Base-by-base conservation (phyloP, 2,329 filamentous ascomycete genomes). In the Cladosporium colombiae region DNA sequence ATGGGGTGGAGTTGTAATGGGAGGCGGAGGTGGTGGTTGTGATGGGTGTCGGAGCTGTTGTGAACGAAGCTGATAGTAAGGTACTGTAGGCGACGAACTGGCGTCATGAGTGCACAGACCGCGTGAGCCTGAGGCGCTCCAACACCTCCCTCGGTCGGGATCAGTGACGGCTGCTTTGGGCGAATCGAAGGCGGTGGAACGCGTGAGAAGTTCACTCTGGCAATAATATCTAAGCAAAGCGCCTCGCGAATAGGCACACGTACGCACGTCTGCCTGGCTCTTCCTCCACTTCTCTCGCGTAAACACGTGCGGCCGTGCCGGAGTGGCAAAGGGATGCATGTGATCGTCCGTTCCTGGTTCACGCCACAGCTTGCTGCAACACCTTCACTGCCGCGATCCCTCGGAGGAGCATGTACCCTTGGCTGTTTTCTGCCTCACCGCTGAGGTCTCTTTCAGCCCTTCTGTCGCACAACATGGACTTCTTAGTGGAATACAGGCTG, bases 161-260 rank as follows among this genome's bases (percentile, higher is more conserved):
- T n/a, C 52, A 55, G 52, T 55, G 52, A 33, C 52, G 52, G 52
- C 18, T 55, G 8, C 55, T 37, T 25, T 33, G 55, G 14, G 27
- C 33, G 31, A 35, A 37, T 62, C 44, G 59, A 62, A 62, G 18
- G 18, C 40, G 29, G 59, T 62, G 46, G 59, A 62, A 62, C 5
- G 46, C 18, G n/a, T 46, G 31, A 27, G 59, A 62, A 62, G 25
- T 10, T 35, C 29, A 53, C n/a, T 62, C 21, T 40, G 14, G 29
- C 35, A 44, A 59, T 59, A 49, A 49, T 33, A 29, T 31, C 52
- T 62, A 52, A 52, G 50, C 59, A 62, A 53, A 46, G n/a, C 40
- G 40, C 14, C 56, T 44, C 56, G 21, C 35, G 56, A 35, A 23
- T 21, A 46, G 23, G n/a, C 40, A 46, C 52, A 31, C 52, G 52